A percentile compares a stretch with the other conserved stretches of the same genome.
phyloP scores from a whole-genome alignment of 306 rosid species.

The Castanopsis chinensis region DNA sequence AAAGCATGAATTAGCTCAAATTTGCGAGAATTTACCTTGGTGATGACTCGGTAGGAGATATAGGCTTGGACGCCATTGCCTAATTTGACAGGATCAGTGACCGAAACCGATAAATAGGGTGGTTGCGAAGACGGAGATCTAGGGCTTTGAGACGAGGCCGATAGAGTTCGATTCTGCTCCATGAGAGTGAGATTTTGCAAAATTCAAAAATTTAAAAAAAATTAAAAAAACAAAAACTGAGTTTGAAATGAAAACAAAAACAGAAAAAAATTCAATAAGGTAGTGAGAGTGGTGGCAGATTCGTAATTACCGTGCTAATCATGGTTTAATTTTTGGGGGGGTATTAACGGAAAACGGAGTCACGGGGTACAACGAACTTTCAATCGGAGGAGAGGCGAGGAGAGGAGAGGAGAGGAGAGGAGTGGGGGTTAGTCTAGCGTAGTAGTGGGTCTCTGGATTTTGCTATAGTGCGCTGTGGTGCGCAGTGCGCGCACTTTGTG shows the following conservation, averaged over 20 bases:
- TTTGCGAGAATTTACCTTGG: conserved; percentile 46
- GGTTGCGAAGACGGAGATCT: conserved; percentile 92
- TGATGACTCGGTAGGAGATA: conserved; percentile 92
- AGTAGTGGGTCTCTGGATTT: not conserved
- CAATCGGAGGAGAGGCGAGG: not conserved
- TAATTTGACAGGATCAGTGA: conserved; percentile 93
- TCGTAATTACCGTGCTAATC: conserved; percentile 51
- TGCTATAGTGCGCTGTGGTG: conserved; percentile 10
- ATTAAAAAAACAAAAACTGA: not conserved
- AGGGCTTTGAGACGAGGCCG: conserved; percentile 83
- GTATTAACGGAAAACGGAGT: not conserved
- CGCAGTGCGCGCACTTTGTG: not conserved
- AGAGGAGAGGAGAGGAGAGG: not conserved
- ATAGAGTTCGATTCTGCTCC: conserved; percentile 71
- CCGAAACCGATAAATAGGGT: conserved; percentile 59
- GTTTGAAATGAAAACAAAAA: not conserved
- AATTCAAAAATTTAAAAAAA: no score
- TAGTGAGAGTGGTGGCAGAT: conserved; percentile 20
- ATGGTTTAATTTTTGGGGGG: conserved; percentile 26
- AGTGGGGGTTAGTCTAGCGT: no score
- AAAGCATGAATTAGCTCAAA: not conserved
- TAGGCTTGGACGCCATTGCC: conserved; percentile 99
- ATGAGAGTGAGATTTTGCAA: conserved; percentile 6
- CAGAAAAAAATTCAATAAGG: not conserved
- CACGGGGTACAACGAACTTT: not conserved